phyloP scores from a whole-genome alignment of 495 filamentous ascomycete species.

The Daldinia decipiens region DNA sequence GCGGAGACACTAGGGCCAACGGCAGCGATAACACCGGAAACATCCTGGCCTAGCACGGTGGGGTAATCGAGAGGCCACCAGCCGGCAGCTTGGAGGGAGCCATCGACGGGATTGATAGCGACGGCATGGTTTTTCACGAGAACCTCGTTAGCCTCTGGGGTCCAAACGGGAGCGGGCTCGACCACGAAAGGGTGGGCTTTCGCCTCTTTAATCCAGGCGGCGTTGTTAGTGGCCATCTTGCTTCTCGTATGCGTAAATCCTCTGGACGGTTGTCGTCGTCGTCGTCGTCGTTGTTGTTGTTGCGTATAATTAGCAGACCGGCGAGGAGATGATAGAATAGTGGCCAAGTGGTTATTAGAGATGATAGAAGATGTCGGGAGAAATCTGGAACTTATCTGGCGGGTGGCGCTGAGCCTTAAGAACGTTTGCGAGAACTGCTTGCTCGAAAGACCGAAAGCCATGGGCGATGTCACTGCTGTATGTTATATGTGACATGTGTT shows the following conservation, averaged over 20 bases:
- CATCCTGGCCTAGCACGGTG: constrained; percentile 62
- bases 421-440: constrained; percentile 32
- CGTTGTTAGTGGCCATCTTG: constrained; percentile 44
- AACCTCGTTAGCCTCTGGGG: constrained; percentile 51
- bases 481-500: background rate
- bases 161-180: constrained; percentile 43
- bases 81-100: constrained; percentile 52
- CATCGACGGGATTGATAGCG: constrained; percentile 62
- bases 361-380: constrained; percentile 28
- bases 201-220: constrained; percentile 44
- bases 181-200: constrained; percentile 47
- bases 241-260: constrained; percentile 14
- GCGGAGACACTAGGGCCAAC: constrained; percentile 54
- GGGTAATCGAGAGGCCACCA: constrained; percentile 56
- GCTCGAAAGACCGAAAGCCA: constrained; percentile 21
- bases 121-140: constrained; percentile 53
- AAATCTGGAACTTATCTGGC: constrained; percentile 21
- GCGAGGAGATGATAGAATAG: background rate
- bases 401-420: constrained; percentile 36
- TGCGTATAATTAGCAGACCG: background rate
- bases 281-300: too few species aligned
- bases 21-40: constrained; percentile 60
- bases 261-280: constrained; percentile 14
- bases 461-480: constrained; percentile 29
- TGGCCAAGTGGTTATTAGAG: constrained; percentile 14